A percentile compares a stretch with the other conserved stretches of the same genome.
phyloP scores from a whole-genome alignment of 768 basidiomycete genomes.

The Pholiota conissans region DNA sequence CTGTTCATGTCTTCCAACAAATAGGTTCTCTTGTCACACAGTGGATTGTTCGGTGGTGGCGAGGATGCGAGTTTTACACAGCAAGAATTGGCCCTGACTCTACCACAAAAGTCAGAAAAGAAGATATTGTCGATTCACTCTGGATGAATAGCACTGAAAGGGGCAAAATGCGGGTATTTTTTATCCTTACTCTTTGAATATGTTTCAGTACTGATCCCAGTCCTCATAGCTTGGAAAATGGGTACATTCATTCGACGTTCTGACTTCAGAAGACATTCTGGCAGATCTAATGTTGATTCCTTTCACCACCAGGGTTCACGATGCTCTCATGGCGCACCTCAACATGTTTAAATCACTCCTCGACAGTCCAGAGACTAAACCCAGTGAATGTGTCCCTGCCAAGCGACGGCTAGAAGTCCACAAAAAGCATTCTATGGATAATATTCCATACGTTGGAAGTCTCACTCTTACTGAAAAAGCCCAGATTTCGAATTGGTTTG shows the following conservation, averaged over 20 bases:
- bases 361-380: no score
- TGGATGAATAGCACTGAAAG: conserved; percentile 14
- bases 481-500: conserved; percentile 23
- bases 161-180: conserved; percentile 14
- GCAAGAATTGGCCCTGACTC: neutral
- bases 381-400: no score
- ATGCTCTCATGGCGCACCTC: conserved; percentile 4
- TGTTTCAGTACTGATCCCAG: neutral
- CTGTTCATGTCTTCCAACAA: no score
- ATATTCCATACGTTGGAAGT: conserved; percentile 3
- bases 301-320: no score
- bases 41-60: neutral
- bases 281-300: no score
- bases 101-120: neutral
- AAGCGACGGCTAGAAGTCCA: no score
- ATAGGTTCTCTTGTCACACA: no score
- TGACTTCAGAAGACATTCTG: neutral
- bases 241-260: neutral
- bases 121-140: conserved; percentile 17
- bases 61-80: neutral
- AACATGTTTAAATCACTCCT: no score
- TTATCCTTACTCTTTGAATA: neutral
- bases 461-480: conserved; percentile 19
- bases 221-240: neutral
- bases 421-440: no score